These are phyloP conservation scores for Thymus mandschuricus DNA, from an alignment of 257 asterid genomes.

Conservation along the genomic window DNA sequence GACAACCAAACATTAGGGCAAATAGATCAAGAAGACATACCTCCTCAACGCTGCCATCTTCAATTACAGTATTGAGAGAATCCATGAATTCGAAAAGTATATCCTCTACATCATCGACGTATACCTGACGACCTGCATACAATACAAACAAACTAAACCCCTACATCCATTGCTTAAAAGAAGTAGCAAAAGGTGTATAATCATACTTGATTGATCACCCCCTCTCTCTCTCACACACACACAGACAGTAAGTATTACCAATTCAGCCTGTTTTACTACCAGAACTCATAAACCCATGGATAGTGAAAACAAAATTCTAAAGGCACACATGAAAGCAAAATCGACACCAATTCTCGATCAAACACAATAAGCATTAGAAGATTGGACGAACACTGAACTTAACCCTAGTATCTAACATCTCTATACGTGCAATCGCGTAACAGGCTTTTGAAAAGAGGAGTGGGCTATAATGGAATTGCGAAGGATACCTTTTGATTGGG, in stretches of 20 bases:
- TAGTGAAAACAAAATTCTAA: too few relatives aligned
- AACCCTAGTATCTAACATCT: not conserved
- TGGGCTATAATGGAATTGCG: not conserved
- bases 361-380: not conserved
- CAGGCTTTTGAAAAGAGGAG: not conserved
- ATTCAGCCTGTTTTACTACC: too few relatives aligned
- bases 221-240: not conserved
- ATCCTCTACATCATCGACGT: constrained; percentile 70
- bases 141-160: constrained; percentile 9
- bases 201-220: not conserved
- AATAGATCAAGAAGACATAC: constrained; percentile 35
- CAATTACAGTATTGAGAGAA: constrained; percentile 54
- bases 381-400: not conserved
- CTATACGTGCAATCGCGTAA: not conserved
- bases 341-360: not conserved
- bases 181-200: not conserved
- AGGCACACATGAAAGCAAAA: too few relatives aligned
- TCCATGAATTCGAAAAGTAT: constrained; percentile 71
- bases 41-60: constrained; percentile 84
- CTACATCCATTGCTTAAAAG: not conserved
- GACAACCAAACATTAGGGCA: not conserved
- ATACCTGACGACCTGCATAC: constrained; percentile 48
- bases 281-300: too few relatives aligned
- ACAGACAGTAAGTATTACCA: not conserved
- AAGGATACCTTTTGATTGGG: constrained; percentile 60